Evolutionary conservation across 2,329 filamentous ascomycete species (phyloP).

Genomic region (Apiospora marii): DNA sequence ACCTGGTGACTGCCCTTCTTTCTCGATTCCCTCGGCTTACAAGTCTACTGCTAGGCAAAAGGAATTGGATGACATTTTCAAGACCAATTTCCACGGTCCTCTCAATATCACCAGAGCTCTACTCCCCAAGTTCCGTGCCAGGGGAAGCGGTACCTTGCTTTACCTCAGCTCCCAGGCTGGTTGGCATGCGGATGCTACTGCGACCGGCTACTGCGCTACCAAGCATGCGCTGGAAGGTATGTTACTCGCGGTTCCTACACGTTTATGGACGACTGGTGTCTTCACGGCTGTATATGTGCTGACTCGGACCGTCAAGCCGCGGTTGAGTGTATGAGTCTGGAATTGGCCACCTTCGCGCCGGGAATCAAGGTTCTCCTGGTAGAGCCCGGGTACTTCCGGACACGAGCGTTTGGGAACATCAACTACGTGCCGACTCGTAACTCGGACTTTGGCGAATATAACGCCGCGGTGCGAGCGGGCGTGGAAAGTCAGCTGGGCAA

Average conservation of each 20-base stretch:
- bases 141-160: constrained; percentile 38
- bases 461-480: constrained; percentile 35
- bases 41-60: constrained; percentile 31
- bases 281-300: too few relatives aligned
- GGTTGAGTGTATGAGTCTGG: constrained; percentile 43
- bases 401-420: constrained; percentile 47
- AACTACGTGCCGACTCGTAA: constrained; percentile 37
- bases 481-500: constrained; percentile 36
- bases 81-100: constrained; percentile 49
- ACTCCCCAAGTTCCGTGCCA: constrained; percentile 41
- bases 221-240: constrained; percentile 25
- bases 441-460: constrained; percentile 42
- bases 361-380: constrained; percentile 47
- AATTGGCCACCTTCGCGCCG: constrained; percentile 41
- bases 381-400: constrained; percentile 54
- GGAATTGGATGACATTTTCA: constrained; percentile 38
- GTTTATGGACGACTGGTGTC: too few relatives aligned
- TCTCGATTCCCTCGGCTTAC: constrained; percentile 24
- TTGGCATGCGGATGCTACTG: not conserved
- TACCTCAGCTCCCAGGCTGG: constrained; percentile 42
- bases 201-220: constrained; percentile 4
- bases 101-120: constrained; percentile 46
- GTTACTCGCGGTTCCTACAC: too few relatives aligned
- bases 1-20: not conserved
- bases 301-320: constrained; percentile 35